Percentiles rank a stretch among this genome's conserved stretches.
Evolutionary conservation across 164 flowering plant genomes (phyloP).

Genomic region (Amborella trichopoda): DNA sequence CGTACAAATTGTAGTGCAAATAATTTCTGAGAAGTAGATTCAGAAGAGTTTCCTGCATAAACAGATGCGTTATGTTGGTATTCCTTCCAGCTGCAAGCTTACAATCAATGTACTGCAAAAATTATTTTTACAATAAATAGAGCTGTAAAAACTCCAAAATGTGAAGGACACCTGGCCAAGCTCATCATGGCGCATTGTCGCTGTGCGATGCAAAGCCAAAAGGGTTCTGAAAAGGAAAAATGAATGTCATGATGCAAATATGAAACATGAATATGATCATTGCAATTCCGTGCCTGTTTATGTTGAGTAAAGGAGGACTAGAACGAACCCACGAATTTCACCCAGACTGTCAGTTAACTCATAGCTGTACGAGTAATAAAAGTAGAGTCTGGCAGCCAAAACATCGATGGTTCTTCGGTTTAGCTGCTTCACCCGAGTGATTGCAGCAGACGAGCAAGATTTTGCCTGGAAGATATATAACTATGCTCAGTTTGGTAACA

Average conservation of each 20-base stretch:
- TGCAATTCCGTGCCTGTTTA: neutral
- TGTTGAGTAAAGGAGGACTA: neutral
- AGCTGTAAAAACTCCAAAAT: no score
- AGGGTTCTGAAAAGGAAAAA: conserved; percentile 45
- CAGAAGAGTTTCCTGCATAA: conserved; percentile 86
- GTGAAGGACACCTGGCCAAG: conserved; percentile 78
- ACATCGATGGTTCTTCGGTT: conserved; percentile 37
- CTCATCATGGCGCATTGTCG: conserved; percentile 93
- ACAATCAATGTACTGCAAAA: no score
- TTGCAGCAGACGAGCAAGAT: conserved; percentile 76
- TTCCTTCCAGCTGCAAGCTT: no score
- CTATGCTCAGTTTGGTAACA: no score
- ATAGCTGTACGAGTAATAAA: conserved; percentile 76
- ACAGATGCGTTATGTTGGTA: no score
- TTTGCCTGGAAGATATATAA: conserved; percentile 94
- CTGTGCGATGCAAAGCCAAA: conserved; percentile 79
- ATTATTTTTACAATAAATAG: no score
- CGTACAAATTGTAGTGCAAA: conserved; percentile 89
- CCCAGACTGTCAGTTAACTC: conserved; percentile 91
- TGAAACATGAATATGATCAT: no score
- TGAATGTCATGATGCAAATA: no score
- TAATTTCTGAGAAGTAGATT: conserved; percentile 84
- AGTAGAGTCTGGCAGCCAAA: conserved; percentile 77
- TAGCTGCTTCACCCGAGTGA: conserved; percentile 60
- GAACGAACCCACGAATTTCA: conserved; percentile 74